phyloP scores from a whole-genome alignment of 345 rosid genomes.

The Odontarrhena argentea region DNA sequence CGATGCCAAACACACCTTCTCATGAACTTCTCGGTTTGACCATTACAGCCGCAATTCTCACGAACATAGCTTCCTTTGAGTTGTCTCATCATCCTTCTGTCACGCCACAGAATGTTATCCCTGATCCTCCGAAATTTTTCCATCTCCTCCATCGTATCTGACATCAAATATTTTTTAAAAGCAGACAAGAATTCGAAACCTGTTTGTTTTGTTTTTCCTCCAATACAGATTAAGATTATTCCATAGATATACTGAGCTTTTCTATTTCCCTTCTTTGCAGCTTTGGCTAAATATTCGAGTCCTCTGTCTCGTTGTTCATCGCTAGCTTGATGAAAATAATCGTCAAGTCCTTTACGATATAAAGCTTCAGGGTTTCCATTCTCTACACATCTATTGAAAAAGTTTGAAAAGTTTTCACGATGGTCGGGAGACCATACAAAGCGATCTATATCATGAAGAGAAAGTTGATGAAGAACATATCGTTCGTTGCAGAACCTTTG shows the following conservation, averaged over 20 bases:
- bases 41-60: slow-evolving; percentile 9
- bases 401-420: neutral
- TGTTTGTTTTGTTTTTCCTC: slow-evolving; percentile 4
- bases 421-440: neutral
- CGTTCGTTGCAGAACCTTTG: neutral
- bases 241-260: slow-evolving; percentile 24
- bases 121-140: neutral
- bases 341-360: neutral
- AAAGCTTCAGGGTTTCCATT: slow-evolving; percentile 20
- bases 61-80: neutral
- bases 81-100: neutral
- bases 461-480: neutral
- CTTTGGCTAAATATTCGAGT: neutral
- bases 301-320: neutral
- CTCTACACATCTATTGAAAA: neutral
- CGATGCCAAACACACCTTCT: neutral
- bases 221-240: slow-evolving; percentile 17
- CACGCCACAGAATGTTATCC: neutral
- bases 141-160: neutral
- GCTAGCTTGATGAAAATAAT: neutral
- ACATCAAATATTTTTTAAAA: neutral
- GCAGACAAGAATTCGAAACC: slow-evolving; percentile 13
- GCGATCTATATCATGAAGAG: neutral
- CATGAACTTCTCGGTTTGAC: neutral
- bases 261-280: slow-evolving; percentile 1